Base-by-base conservation (phyloP, 2,329 filamentous ascomycete genomes). In the Drechslera avenae region DNA sequence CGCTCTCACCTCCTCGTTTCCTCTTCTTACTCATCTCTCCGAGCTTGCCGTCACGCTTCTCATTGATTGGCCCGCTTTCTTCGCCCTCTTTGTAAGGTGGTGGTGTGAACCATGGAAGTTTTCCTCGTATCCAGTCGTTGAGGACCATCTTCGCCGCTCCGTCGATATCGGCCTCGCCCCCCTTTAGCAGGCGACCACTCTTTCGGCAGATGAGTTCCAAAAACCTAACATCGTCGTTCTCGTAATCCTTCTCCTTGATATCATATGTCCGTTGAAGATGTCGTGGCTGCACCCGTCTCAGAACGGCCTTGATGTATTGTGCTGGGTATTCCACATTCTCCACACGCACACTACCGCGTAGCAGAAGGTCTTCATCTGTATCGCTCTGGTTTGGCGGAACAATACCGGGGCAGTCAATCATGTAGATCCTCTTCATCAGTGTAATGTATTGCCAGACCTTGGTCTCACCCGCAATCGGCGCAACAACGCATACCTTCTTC, bases 401-500 rank as follows among this genome's bases (percentile, higher is more conserved):
- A 33, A 99, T 91, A 74, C 94, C 94, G 32, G 94, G 94, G 67
- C 93, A 97, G 67, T 99, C 94, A 64, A 99, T 97, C 46, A 99
- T 83, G 75, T 93, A 92, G 44, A 96, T 96, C 46, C 91, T 83
- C 78, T 92, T 95, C 89, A 96, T 96, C 52, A 97, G 76, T 2
- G 91, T 96, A 61, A 97, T 91, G 69, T 97, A 97, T 73, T 97
- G 93, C 93, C 94, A 97, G 23, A 97, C 89, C 52, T 97, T 97
- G 28, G 93, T 97, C 79, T 97, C 92, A 12, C 92, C 94, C 5
- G 94, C 93, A 56, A 97, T 96, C 5, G 93, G 94, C 5, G 94
- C 94, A 3, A 96, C 91, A 13, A 83, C 94, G 77, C 92, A 92
- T 33, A 97, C 92, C 73, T 94, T 92, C 80, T 97, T 97, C 73